These are phyloP conservation scores for Dunaliella primolecta DNA, from an alignment of 139 green algal species.

Conservation along the genomic window DNA sequence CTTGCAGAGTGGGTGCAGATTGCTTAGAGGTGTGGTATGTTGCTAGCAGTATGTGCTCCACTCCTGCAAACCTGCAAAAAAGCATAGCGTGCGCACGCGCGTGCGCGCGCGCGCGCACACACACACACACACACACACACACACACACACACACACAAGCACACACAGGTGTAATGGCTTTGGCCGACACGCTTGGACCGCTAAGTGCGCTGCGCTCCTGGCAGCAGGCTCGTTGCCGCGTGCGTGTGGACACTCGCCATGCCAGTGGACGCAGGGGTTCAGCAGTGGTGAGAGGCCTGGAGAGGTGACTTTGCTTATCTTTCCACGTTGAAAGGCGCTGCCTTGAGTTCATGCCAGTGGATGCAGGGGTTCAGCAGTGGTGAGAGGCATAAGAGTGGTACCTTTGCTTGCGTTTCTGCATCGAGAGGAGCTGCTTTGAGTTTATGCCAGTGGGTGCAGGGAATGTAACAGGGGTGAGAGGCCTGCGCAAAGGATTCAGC, in stretches of 20 bases:
- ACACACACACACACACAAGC: background rate
- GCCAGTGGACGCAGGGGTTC: slow-evolving; percentile 55
- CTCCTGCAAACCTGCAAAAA: too few relatives aligned
- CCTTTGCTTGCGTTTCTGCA: background rate
- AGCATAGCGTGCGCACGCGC: background rate
- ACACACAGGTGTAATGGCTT: background rate
- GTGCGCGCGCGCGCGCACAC: background rate
- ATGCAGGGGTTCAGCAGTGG: slow-evolving; percentile 52
- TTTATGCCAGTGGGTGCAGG: slow-evolving; percentile 60
- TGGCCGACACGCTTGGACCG: background rate
- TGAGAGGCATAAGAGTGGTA: slow-evolving; percentile 46
- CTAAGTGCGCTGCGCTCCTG: background rate
- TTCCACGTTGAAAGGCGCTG: too few relatives aligned
- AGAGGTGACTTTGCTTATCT: slow-evolving; percentile 36
- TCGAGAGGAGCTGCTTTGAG: too few relatives aligned
- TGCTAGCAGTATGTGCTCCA: background rate
- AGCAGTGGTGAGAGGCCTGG: slow-evolving; percentile 36
- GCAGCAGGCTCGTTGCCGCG: slow-evolving; percentile 4
- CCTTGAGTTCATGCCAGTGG: slow-evolving; percentile 63
- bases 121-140: background rate
- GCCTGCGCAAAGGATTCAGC: too few relatives aligned
- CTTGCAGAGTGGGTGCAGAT: background rate
- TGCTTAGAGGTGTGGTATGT: background rate
- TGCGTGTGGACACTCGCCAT: slow-evolving; percentile 71
- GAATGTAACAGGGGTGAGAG: too few relatives aligned